phyloP scores from a whole-genome alignment of 2,329 filamentous ascomycete species.

The Aspergillus tubingensis region DNA sequence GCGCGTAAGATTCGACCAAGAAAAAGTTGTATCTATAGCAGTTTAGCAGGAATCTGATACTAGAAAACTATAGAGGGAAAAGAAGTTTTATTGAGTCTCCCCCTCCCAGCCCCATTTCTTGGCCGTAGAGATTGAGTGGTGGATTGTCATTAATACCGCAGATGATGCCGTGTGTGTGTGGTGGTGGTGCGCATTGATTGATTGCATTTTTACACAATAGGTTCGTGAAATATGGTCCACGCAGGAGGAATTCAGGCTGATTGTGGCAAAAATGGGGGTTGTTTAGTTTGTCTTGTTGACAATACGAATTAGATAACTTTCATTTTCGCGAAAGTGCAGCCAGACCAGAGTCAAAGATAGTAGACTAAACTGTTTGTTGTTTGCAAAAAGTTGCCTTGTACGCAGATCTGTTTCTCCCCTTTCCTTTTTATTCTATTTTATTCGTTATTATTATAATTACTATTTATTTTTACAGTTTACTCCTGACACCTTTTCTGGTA shows the following conservation, averaged over 20 bases:
- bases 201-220: neutral
- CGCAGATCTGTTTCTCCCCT: neutral
- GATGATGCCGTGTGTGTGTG: too few species aligned
- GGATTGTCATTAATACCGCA: neutral
- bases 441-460: too few species aligned
- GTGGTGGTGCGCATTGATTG: neutral
- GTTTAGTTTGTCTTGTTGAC: neutral
- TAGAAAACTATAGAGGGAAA: neutral
- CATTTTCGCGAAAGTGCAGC: too few species aligned
- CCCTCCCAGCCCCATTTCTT: slow-evolving; percentile 8
- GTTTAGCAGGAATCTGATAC: too few species aligned
- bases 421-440: neutral
- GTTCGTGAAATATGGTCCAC: neutral
- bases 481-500: neutral
- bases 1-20: slow-evolving; percentile 11
- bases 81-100: slow-evolving; percentile 2
- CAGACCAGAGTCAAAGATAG: too few species aligned
- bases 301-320: too few species aligned
- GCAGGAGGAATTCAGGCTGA: neutral
- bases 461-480: too few species aligned
- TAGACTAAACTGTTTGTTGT: too few species aligned
- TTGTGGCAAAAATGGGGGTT: neutral
- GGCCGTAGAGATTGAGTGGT: neutral
- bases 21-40: too few species aligned
- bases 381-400: slow-evolving; percentile 1